Percentiles rank a stretch among this genome's conserved stretches.
Conservation (phyloP, 352 stramenopile species). For the Pythium aristosporum region DNA sequence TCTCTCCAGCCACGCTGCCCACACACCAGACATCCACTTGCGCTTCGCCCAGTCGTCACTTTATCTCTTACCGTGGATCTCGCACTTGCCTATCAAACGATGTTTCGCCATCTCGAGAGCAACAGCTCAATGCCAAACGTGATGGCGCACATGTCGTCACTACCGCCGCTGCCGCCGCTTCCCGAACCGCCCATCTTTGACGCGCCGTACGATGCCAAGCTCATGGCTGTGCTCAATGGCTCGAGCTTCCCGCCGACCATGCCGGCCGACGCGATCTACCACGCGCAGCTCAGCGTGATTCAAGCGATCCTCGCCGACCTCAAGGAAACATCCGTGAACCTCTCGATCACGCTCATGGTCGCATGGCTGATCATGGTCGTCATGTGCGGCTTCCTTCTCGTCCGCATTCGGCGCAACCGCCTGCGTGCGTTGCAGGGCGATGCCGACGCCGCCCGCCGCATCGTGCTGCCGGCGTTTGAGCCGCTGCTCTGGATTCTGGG, state of each 20-base stretch:
- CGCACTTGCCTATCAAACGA: not conserved
- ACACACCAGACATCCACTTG: no score
- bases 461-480: slow-evolving; percentile 67
- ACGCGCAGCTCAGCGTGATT: not conserved
- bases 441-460: slow-evolving; percentile 40
- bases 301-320: not conserved
- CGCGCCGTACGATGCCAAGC: not conserved
- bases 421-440: slow-evolving; percentile 49
- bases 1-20: no score
- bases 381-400: slow-evolving; percentile 30
- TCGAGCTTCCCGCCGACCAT: not conserved
- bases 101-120: not conserved
- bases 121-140: not conserved
- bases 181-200: not conserved
- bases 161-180: not conserved
- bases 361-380: slow-evolving; percentile 7
- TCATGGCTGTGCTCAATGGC: not conserved
- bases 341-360: slow-evolving; percentile 2
- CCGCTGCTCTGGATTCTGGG: slow-evolving; percentile 44
- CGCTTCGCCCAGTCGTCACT: not conserved
- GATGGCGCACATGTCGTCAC: not conserved
- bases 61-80: not conserved
- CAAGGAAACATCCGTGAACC: not conserved
- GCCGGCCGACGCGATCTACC: not conserved
- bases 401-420: slow-evolving; percentile 56